These are phyloP conservation scores for Bacidia gigantensis DNA, from an alignment of 495 filamentous ascomycete genomes.

Conservation along the genomic window DNA sequence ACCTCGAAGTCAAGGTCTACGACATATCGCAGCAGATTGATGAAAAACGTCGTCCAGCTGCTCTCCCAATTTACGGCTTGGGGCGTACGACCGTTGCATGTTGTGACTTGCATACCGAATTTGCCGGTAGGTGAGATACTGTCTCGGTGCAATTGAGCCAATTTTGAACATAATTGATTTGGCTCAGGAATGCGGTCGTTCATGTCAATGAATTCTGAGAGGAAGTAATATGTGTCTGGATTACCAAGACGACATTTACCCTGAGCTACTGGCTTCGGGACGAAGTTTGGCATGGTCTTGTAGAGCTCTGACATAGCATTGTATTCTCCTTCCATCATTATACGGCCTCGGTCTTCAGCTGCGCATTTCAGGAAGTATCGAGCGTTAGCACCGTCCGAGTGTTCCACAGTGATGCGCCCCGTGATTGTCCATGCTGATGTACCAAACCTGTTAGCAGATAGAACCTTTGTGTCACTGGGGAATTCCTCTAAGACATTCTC, in stretches of 20 bases:
- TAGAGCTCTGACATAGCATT: slow-evolving; percentile 33
- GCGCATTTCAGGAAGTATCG: slow-evolving; percentile 23
- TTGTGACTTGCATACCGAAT: slow-evolving; percentile 39
- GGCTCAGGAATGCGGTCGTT: slow-evolving; percentile 29
- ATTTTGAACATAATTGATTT: slow-evolving; percentile 23
- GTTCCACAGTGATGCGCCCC: slow-evolving; percentile 3
- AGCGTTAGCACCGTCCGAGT: background rate
- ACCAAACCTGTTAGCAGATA: slow-evolving; percentile 7
- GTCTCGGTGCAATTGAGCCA: slow-evolving; percentile 31
- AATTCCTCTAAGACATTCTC: slow-evolving; percentile 1
- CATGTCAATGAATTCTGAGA: slow-evolving; percentile 32
- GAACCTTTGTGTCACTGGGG: slow-evolving; percentile 7
- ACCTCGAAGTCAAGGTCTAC: slow-evolving; percentile 19
- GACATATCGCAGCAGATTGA: slow-evolving; percentile 19
- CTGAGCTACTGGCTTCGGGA: slow-evolving; percentile 32
- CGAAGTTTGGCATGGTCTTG: slow-evolving; percentile 25
- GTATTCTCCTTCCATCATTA: slow-evolving; percentile 33
- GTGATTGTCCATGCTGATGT: slow-evolving; percentile 11
- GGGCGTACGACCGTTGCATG: slow-evolving; percentile 32
- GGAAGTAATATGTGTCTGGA: slow-evolving; percentile 32
- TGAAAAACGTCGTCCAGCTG: slow-evolving; percentile 33
- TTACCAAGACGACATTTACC: slow-evolving; percentile 24
- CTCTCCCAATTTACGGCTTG: slow-evolving; percentile 29
- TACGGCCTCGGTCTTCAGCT: slow-evolving; percentile 19
- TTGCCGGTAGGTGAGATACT: slow-evolving; percentile 33